phyloP scores from a whole-genome alignment of 345 rosid species.

The Nephelium lappaceum region DNA sequence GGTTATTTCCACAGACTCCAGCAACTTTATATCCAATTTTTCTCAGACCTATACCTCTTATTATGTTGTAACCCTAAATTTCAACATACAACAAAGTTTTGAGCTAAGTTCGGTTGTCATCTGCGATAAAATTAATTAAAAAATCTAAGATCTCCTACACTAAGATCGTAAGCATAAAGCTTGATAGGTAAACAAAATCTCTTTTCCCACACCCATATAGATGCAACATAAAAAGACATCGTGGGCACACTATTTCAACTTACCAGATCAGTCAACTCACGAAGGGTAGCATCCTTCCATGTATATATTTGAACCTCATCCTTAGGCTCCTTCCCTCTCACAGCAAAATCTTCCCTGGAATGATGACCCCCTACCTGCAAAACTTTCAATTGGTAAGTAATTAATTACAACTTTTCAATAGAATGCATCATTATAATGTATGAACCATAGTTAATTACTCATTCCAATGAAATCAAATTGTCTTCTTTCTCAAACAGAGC shows the following conservation, averaged over 20 bases:
- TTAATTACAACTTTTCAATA: neutral
- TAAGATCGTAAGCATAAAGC: neutral
- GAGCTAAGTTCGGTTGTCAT: neutral
- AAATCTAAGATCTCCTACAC: neutral
- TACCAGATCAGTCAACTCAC: slow-evolving; percentile 89
- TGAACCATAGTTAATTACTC: neutral
- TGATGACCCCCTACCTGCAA: slow-evolving; percentile 84
- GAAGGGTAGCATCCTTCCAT: slow-evolving; percentile 95
- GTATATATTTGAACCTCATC: slow-evolving; percentile 97
- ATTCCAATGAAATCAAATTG: neutral
- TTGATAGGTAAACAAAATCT: neutral
- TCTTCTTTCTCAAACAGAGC: neutral
- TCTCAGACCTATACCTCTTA: neutral
- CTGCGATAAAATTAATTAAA: neutral
- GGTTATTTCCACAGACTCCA: neutral
- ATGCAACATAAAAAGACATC: neutral
- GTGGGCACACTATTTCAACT: slow-evolving; percentile 6
- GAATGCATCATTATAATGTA: neutral
- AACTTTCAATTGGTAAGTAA: slow-evolving; percentile 11
- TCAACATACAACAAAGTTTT: neutral
- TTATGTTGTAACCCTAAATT: neutral
- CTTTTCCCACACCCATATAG: neutral
- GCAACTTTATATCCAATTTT: neutral
- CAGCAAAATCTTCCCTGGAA: slow-evolving; percentile 82
- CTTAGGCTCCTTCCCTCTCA: slow-evolving; percentile 94